phyloP scores from a whole-genome alignment of 2,329 filamentous ascomycete genomes.

The Mollisiaceae sp. region DNA sequence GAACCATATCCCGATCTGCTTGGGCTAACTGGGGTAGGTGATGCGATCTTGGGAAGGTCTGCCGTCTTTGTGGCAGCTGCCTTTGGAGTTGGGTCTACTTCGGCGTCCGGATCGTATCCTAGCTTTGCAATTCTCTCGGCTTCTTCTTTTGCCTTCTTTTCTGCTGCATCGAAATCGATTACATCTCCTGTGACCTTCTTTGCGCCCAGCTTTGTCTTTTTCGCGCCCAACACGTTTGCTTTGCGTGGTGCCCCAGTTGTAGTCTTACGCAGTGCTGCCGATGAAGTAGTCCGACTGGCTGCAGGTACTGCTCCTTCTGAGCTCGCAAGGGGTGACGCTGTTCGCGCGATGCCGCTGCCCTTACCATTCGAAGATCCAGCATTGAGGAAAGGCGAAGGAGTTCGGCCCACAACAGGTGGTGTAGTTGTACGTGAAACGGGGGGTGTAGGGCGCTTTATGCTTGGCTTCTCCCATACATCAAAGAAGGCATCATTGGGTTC shows the following conservation, averaged over 20 bases:
- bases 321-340: slow-evolving; percentile 80
- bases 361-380: slow-evolving; percentile 64
- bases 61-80: slow-evolving; percentile 43
- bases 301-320: slow-evolving; percentile 57
- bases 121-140: slow-evolving; percentile 94
- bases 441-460: slow-evolving; percentile 94
- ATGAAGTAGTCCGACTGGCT: slow-evolving; percentile 76
- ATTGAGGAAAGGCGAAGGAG: slow-evolving; percentile 88
- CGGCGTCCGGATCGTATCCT: slow-evolving; percentile 92
- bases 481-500: slow-evolving; percentile 95
- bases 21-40: slow-evolving; percentile 76
- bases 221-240: slow-evolving; percentile 82
- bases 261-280: slow-evolving; percentile 82
- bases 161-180: slow-evolving; percentile 96
- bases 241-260: slow-evolving; percentile 72
- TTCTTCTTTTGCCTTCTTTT: slow-evolving; percentile 96
- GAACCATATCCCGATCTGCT: slow-evolving; percentile 65
- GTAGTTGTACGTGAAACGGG: slow-evolving; percentile 89
- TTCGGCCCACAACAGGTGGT: slow-evolving; percentile 79
- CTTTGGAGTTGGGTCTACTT: slow-evolving; percentile 58
- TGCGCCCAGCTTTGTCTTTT: slow-evolving; percentile 86
- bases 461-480: slow-evolving; percentile 97
- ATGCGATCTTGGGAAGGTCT: slow-evolving; percentile 66
- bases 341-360: slow-evolving; percentile 74
- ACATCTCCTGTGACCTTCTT: slow-evolving; percentile 85